These are phyloP conservation scores for Pochonia chlamydosporia DNA, from an alignment of 2,329 filamentous ascomycete genomes.

Conservation along the genomic window DNA sequence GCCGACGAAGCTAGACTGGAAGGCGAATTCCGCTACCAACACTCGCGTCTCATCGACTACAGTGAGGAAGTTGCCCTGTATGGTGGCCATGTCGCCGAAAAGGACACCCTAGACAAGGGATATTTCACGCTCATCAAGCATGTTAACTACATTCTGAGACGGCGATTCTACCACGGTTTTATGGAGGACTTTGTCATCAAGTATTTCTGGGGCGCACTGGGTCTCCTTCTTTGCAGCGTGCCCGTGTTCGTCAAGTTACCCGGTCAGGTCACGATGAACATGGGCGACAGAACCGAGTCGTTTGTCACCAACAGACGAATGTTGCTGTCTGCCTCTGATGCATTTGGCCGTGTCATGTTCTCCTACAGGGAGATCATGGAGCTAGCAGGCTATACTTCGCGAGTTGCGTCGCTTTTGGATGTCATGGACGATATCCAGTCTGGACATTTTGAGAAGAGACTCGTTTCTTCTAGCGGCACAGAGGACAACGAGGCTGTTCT, in stretches of 20 bases:
- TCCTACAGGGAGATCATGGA: constrained; percentile 97
- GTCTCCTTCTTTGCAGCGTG: constrained; percentile 84
- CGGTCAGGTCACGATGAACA: constrained; percentile 55
- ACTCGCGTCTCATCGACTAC: constrained; percentile 91
- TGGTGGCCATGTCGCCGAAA: constrained; percentile 86
- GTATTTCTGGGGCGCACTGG: constrained; percentile 96
- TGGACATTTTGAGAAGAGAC: constrained; percentile 91
- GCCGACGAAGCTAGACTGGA: constrained; percentile 92
- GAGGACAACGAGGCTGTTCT: constrained; percentile 80
- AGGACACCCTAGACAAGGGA: constrained; percentile 93
- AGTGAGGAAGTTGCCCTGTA: constrained; percentile 93
- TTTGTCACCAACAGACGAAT: constrained; percentile 94
- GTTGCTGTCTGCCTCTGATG: constrained; percentile 88
- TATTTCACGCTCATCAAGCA: constrained; percentile 99
- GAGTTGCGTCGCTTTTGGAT: constrained; percentile 81
- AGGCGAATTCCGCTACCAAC: constrained; percentile 93
- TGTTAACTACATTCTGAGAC: constrained; percentile 88
- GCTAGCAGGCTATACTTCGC: constrained; percentile 88
- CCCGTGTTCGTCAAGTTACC: constrained; percentile 95
- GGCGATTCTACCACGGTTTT: constrained; percentile 93
- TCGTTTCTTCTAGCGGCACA: constrained; percentile 81
- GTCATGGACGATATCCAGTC: constrained; percentile 91
- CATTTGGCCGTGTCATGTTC: constrained; percentile 94
- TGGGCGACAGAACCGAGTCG: constrained; percentile 66
- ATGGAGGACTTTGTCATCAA: constrained; percentile 99